Base-by-base conservation (phyloP, 441 rosid genomes). In the Hura crepitans region DNA sequence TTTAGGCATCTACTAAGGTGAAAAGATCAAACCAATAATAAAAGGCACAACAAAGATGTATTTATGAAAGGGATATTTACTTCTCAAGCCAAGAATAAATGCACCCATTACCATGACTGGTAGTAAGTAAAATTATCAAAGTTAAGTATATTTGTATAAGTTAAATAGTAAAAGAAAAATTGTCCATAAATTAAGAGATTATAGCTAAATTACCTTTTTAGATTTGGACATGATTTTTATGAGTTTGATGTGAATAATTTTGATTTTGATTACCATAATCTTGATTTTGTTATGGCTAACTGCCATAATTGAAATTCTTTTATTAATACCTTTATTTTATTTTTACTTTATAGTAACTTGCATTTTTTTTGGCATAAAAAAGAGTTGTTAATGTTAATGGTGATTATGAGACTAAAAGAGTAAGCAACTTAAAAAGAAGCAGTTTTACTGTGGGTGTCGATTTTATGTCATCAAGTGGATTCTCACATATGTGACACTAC, bases 161-260 rank as follows among this genome's bases (percentile, higher is more conserved):
- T 10, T 23, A 20, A 28, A 15, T 31, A 56, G 11, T 5, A 3
- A 20, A 4, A 25, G 7, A 6, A 75, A 42, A 30, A 35, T 27
- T 33, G 2, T 27, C 28, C 17, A 49, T 42, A 57, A 51, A 33
- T 2, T 37, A 53, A 9, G 28, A 47, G 18, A 22, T 10, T 6
- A 15, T 45, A 30, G n/a, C 15, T 30, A 10, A 14, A n/a, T 3
- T 25, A 91, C 97, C 93, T 91, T 91, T 14, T 95, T 91, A 74
- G 97, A 91, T 71, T 91, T 91, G 83, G 87, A 91, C 95, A 91
- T 91, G 79, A 91, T 89, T 68, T 91, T n/a, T n/a, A n/a, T n/a
- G n/a, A n/a, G n/a, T n/a, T n/a, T n/a, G n/a, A n/a, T n/a, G n/a
- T n/a, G n/a, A n/a, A n/a, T n/a, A n/a, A n/a, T n/a, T n/a, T n/a